Conservation (phyloP, 352 stramenopile genomes). For the Thalassiosira mediterranea region DNA sequence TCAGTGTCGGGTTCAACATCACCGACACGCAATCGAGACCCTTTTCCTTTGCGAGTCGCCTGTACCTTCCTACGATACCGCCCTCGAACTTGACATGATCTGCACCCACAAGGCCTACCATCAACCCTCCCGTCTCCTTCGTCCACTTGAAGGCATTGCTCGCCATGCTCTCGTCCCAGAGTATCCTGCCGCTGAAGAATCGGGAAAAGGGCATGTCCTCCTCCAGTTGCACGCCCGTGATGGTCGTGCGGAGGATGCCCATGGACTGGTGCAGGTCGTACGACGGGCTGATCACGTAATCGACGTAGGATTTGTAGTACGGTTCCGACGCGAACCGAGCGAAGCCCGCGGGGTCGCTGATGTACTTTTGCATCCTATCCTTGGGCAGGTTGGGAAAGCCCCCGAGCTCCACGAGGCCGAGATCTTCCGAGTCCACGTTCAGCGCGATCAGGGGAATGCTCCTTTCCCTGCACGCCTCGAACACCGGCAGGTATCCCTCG, state of each 20-base stretch:
- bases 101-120: constrained; percentile 70
- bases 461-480: constrained; percentile 54
- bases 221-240: constrained; percentile 64
- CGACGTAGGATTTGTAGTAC: constrained; percentile 67
- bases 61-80: constrained; percentile 65
- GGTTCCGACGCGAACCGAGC: constrained; percentile 50
- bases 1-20: constrained; percentile 71
- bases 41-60: constrained; percentile 36
- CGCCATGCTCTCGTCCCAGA: constrained; percentile 81
- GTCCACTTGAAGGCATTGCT: constrained; percentile 59
- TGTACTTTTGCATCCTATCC: constrained; percentile 60
- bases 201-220: constrained; percentile 70
- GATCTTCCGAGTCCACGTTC: constrained; percentile 80
- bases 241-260: constrained; percentile 66
- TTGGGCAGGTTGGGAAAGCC: constrained; percentile 54
- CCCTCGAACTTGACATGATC: constrained; percentile 81
- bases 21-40: constrained; percentile 49
- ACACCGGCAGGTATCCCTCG: constrained; percentile 68
- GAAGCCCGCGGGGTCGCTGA: constrained; percentile 68
- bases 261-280: constrained; percentile 71
- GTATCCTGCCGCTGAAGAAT: constrained; percentile 73
- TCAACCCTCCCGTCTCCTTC: constrained; percentile 54
- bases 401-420: constrained; percentile 60
- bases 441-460: constrained; percentile 67
- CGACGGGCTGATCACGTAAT: constrained; percentile 75